Evolutionary conservation across 2,329 filamentous ascomycete species (phyloP), one percentile per base, ranked within the genome.

Genomic region (Hymenotorrendiella dingleyae): DNA sequence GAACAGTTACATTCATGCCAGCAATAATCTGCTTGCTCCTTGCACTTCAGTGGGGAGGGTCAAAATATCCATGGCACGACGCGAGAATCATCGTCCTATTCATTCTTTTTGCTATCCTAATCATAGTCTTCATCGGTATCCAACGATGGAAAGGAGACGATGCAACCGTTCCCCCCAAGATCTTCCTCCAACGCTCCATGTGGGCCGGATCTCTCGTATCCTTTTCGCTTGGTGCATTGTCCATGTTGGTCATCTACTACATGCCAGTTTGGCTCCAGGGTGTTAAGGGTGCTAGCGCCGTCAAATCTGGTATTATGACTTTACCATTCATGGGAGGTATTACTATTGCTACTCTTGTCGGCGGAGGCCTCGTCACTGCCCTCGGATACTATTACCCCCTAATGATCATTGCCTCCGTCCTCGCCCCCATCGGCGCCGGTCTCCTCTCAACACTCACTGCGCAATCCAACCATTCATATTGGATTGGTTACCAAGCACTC

Each of bases 401-500:
- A 43, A 63, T 70, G 57, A 54, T 71, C 26, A 24, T 62, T 10
- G 67, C 67, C 36, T 60, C 62, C 26, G 52, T 55, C 11, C 38
- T 70, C n/a, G 55, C 52, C 38, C 42, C 59, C 4, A 50, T 69
- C 29, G 69, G 68, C 12, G 59, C 64, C 4, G 69, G 67, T 16
- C 62, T 72, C 4, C 58, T 72, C 37, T 66, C 63, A 2, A 69
- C 67, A 1, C 61, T 70, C 28, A 49, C 64, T 38, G 45, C 66
- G 21, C 54, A 60, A 43, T 69, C 72, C 2, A 62, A 67, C 0
- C 53, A 70, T 3, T 56, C 61, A 6, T 60, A 67, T 32, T 80
- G 76, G 76, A 72, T 79, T 47, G 74, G 75, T 12, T 79, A 74
- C 58, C 76, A 79, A 56, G 68, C 78, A 37, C 53, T 81, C 19